Conservation (phyloP, 768 basidiomycete species). For the Mrakia blollopis region DNA sequence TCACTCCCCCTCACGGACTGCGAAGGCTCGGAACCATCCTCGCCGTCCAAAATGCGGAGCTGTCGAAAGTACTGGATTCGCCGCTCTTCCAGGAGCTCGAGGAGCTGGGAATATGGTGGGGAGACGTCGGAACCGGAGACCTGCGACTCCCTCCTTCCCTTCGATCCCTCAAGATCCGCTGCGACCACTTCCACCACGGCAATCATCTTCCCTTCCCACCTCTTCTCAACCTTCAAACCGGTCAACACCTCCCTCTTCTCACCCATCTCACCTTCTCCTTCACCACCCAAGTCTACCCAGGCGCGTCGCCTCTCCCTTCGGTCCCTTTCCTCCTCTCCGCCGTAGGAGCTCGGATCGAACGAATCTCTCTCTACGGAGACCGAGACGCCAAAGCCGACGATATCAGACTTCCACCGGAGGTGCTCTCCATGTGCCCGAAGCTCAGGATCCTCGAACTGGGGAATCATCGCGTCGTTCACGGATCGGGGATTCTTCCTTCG, state of each 20-base stretch:
- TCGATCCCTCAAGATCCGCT: slow-evolving; percentile 19
- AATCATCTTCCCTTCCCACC: slow-evolving; percentile 7
- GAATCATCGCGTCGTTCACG: neutral
- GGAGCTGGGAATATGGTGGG: slow-evolving; percentile 22
- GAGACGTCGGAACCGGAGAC: slow-evolving; percentile 8
- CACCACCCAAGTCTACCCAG: slow-evolving; percentile 19
- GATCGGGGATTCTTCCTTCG: neutral
- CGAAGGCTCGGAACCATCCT: slow-evolving; percentile 14
- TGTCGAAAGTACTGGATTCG: neutral
- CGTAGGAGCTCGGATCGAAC: neutral
- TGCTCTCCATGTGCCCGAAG: neutral
- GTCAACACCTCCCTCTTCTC: neutral
- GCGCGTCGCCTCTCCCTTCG: neutral
- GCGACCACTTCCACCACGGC: slow-evolving; percentile 25
- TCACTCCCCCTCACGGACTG: neutral
- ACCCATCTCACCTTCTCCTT: slow-evolving; percentile 11
- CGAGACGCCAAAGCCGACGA: neutral
- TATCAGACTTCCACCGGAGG: neutral
- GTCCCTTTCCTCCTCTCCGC: slow-evolving; percentile 3
- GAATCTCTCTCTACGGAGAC: neutral
- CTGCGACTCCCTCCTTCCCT: slow-evolving; percentile 13
- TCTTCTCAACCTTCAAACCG: neutral
- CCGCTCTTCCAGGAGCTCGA: neutral
- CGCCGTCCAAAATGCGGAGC: slow-evolving; percentile 1
- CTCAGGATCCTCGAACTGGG: slow-evolving; percentile 13